Conservation (phyloP, 805 yeast genomes). For the Wickerhamomyces alni region DNA sequence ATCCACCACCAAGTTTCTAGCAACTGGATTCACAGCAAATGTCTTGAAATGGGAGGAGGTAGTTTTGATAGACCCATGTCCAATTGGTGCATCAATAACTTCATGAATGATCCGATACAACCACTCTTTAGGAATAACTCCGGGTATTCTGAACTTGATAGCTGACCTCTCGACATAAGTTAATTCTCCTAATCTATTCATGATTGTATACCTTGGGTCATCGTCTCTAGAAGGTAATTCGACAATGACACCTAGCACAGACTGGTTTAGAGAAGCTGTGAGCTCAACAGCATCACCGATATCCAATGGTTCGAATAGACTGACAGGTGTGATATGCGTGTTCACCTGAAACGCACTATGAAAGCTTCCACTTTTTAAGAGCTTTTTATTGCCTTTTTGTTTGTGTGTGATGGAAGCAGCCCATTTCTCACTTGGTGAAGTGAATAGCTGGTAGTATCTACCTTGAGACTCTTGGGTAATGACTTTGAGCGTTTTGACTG, state of each 20-base stretch:
- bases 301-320: constrained; percentile 16
- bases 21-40: constrained; percentile 26
- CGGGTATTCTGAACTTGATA: constrained; percentile 50
- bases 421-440: neutral
- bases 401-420: too few relatives aligned
- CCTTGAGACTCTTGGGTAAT: neutral
- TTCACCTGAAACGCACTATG: neutral
- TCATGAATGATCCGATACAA: constrained; percentile 21
- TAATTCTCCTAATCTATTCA: constrained; percentile 52
- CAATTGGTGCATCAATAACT: constrained; percentile 10
- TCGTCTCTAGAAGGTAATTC: constrained; percentile 42
- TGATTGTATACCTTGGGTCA: constrained; percentile 52
- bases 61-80: constrained; percentile 27
- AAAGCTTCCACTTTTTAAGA: too few relatives aligned
- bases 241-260: constrained; percentile 48
- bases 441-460: neutral
- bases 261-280: constrained; percentile 32
- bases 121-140: constrained; percentile 37
- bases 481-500: neutral
- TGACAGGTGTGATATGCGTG: constrained; percentile 1
- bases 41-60: constrained; percentile 22
- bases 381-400: neutral
- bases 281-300: constrained; percentile 64
- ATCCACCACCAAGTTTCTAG: constrained; percentile 26
- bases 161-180: constrained; percentile 38